phyloP scores from a whole-genome alignment of 1,139 yeast species.

The Geotrichum europaeum region DNA sequence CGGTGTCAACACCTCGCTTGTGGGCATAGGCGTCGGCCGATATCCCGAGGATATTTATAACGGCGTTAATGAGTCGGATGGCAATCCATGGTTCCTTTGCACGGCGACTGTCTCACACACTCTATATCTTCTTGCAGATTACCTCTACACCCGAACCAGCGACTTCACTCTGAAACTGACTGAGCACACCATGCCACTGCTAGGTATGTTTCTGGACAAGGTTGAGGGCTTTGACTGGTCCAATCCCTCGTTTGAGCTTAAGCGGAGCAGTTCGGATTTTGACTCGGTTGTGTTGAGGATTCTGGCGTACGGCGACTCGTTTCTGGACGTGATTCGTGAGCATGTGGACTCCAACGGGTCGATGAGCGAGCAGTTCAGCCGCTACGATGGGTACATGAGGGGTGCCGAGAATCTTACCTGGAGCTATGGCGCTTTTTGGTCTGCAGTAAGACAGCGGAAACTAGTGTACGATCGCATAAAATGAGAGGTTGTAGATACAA shows the following conservation, averaged over 20 bases:
- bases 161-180: slow-evolving; percentile 28
- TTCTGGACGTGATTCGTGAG: slow-evolving; percentile 59
- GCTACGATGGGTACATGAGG: slow-evolving; percentile 72
- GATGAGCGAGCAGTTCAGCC: slow-evolving; percentile 86
- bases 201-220: slow-evolving; percentile 26
- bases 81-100: slow-evolving; percentile 93
- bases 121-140: slow-evolving; percentile 34
- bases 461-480: slow-evolving; percentile 1
- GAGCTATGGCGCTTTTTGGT: slow-evolving; percentile 82
- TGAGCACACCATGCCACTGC: slow-evolving; percentile 25
- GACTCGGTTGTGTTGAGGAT: slow-evolving; percentile 21
- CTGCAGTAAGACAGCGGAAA: slow-evolving; percentile 45
- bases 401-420: slow-evolving; percentile 88
- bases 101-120: slow-evolving; percentile 75
- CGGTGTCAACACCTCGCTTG: slow-evolving; percentile 21
- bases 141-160: slow-evolving; percentile 37
- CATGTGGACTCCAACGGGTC: slow-evolving; percentile 72
- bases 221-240: slow-evolving; percentile 19
- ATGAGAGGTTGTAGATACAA: not conserved
- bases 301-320: slow-evolving; percentile 61
- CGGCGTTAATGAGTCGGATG: slow-evolving; percentile 66
- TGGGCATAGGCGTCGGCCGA: slow-evolving; percentile 77
- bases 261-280: slow-evolving; percentile 20
- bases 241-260: not conserved
- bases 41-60: slow-evolving; percentile 92